Base-by-base conservation (phyloP, 768 basidiomycete species). In the Xerocomus potaroensis region DNA sequence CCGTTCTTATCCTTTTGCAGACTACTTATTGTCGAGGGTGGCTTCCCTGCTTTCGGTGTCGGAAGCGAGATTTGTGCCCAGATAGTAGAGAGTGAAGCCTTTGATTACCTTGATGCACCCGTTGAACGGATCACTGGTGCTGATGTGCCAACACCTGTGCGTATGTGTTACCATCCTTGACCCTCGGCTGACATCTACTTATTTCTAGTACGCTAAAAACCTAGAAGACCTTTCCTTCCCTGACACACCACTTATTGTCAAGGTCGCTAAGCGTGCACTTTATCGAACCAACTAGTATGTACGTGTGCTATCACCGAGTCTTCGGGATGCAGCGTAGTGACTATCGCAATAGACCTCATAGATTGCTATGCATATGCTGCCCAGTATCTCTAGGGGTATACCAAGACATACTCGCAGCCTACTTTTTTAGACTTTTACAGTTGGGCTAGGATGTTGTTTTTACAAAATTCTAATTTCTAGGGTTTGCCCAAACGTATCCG, bases 11-110 rank as follows among this genome's bases (percentile, higher is more conserved):
- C 32, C 16, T 6, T 16, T 33, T 26, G 22, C 53, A 93, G 91
- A 47, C 79, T 99, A 53, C 76, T 99, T 44, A 90, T 88, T 47
- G 94, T 92, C 41, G 96, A 99, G 71, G 95, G 95, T 69, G 96
- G 96, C 31, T 99, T 96, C 91, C 96, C 96, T 31, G 84, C 80
- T 41, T 98, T 97, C 68, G 92, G 96, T 73, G 95, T 99, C 45
- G 96, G 96, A 55, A 94, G 92, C 58, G 96, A 99, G 71, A 95
- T 99, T 60, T 91, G 90, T 57, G 96, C 96, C 12, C 94, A 98
- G 69, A 91, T 98, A 58, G 77, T 95, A 45, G 96, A 99, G 77
- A 91, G 90, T 58, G 91, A 96, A 60, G 95, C 93, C 3, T 99
- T 95, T 64, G 93, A 98, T 72, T 97, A 91, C 74, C 85, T 99